phyloP scores from a whole-genome alignment of 78 protist genomes.

The Mastigamoeba balamuthi region DNA sequence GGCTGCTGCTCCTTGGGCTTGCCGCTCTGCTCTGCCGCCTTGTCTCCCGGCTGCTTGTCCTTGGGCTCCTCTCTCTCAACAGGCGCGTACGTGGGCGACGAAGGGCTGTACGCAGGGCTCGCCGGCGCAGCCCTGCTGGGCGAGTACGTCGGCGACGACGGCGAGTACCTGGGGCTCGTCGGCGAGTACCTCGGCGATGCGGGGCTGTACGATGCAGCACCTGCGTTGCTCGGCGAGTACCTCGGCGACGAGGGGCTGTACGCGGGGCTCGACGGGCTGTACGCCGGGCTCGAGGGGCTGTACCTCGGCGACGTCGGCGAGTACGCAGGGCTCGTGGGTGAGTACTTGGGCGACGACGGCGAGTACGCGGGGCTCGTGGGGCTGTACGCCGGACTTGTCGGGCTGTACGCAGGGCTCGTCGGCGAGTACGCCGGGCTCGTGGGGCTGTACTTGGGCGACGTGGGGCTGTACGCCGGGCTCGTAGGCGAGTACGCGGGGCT shows the following conservation, averaged over 20 bases:
- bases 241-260: conserved; percentile 59
- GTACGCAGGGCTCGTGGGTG: conserved; percentile 58
- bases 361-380: conserved; percentile 67
- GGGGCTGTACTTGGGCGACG: conserved; percentile 35
- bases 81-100: no score
- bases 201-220: conserved; percentile 4
- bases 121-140: conserved; percentile 67
- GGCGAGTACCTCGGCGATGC: conserved; percentile 47
- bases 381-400: conserved; percentile 60
- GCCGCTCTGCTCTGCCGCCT: no score
- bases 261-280: conserved; percentile 52
- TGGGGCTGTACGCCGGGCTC: conserved; percentile 67
- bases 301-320: conserved; percentile 60
- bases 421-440: conserved; percentile 73
- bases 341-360: conserved; percentile 36
- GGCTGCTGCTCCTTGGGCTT: no score
- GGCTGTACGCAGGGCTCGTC: conserved; percentile 57
- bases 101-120: conserved; percentile 49
- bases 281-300: conserved; percentile 33
- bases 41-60: no score
- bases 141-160: conserved; percentile 72
- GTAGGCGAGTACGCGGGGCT: conserved; percentile 65
- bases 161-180: conserved; percentile 22
- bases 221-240: conserved; percentile 38
- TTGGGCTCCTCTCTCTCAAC: no score